Evolutionary conservation across 225 moss, liverwort and hornwort genomes (phyloP).

Genomic region (Lunularia cruciata): DNA sequence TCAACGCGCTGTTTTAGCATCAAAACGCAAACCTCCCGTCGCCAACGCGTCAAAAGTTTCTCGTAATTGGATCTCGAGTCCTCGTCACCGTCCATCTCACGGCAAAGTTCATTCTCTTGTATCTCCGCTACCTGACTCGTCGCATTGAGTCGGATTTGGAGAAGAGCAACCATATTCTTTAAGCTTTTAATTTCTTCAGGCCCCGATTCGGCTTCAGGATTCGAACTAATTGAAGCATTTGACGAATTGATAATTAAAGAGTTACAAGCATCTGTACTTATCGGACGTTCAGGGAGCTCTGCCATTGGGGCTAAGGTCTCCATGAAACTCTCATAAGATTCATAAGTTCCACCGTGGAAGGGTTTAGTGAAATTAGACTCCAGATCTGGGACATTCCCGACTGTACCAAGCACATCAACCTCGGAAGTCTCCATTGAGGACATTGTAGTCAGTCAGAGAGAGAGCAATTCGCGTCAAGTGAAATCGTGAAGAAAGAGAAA

Average conservation of each 20-base stretch:
- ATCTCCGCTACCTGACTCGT: conserved; percentile 31
- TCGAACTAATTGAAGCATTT: background rate
- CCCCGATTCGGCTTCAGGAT: background rate
- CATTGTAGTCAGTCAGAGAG: no score
- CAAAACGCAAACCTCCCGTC: conserved; percentile 40
- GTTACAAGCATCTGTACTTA: background rate
- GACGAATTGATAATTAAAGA: background rate
- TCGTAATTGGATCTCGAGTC: conserved; percentile 23
- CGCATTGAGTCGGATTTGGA: conserved; percentile 37
- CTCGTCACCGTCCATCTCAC: conserved; percentile 25
- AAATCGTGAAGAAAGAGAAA: no score
- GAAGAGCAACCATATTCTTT: conserved; percentile 31
- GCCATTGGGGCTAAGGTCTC: conserved; percentile 30
- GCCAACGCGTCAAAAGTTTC: conserved; percentile 40
- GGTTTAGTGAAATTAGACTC: background rate
- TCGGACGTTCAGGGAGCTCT: conserved; percentile 19
- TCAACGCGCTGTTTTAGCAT: conserved; percentile 43
- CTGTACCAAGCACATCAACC: background rate
- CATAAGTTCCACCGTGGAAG: conserved; percentile 7
- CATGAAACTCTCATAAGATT: conserved; percentile 42
- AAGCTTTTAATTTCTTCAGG: conserved; percentile 28
- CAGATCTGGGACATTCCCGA: background rate
- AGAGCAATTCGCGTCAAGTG: no score
- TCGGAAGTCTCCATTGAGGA: background rate
- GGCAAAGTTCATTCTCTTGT: conserved; percentile 43